phyloP scores from a whole-genome alignment of 176 grass and related monocot genomes.

The Alopecurus myosuroides region DNA sequence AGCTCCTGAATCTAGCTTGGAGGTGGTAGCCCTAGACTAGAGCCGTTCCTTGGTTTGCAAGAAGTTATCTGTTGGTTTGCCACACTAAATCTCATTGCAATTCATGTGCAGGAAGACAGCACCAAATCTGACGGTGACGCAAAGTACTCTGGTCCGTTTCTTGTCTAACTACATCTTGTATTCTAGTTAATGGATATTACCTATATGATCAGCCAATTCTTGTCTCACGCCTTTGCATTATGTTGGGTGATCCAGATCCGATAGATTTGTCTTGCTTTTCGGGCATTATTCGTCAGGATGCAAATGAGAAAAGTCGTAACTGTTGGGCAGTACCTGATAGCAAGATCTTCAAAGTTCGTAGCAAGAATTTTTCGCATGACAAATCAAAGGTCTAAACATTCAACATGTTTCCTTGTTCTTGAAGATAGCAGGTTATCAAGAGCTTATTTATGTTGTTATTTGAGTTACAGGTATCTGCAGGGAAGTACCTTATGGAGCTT shows the following conservation, averaged over 20 bases:
- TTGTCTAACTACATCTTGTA: constrained; percentile 13
- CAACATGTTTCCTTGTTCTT: not conserved
- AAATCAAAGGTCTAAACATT: constrained; percentile 77
- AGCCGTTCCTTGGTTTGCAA: not conserved
- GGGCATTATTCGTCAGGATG: constrained; percentile 62
- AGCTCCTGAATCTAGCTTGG: constrained; percentile 43
- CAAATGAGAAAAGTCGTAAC: constrained; percentile 71
- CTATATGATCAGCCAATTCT: constrained; percentile 14
- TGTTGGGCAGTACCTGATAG: constrained; percentile 79
- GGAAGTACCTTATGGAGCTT: constrained; percentile 84
- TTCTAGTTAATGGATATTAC: constrained; percentile 20
- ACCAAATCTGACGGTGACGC: constrained; percentile 44
- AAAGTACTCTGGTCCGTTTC: constrained; percentile 49
- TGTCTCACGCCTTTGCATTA: constrained; percentile 9
- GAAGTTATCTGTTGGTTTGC: constrained; percentile 14
- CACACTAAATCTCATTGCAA: constrained; percentile 19
- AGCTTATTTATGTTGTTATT: constrained; percentile 11
- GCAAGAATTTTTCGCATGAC: constrained; percentile 76
- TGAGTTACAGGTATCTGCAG: constrained; percentile 62
- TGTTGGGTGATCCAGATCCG: constrained; percentile 37
- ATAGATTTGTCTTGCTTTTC: constrained; percentile 82
- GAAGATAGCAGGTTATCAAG: constrained; percentile 21
- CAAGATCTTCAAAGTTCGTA: constrained; percentile 92
- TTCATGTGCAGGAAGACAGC: constrained; percentile 41
- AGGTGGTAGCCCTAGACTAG: constrained; percentile 40